phyloP scores from a whole-genome alignment of 177 flowering plant species.

The Vitis hybrid region DNA sequence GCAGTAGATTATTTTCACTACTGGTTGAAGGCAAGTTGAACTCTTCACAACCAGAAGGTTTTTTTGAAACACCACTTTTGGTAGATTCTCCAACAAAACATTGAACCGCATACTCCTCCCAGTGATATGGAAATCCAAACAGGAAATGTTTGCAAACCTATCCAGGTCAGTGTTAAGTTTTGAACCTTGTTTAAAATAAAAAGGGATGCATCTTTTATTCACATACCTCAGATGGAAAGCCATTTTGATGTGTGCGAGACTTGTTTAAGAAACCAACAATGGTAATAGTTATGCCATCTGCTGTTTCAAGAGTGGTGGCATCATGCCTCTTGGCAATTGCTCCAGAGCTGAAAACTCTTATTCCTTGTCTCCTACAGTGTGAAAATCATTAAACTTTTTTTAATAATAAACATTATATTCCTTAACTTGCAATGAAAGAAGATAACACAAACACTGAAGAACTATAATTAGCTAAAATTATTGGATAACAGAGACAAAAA shows the following conservation, averaged over 20 bases:
- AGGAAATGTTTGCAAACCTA: constrained; percentile 35
- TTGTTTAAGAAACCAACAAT: constrained; percentile 34
- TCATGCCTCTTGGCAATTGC: constrained; percentile 33
- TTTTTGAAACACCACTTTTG: background rate
- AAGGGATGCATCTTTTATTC: background rate
- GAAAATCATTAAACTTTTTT: background rate
- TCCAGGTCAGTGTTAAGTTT: background rate
- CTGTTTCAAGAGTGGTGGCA: constrained; percentile 30
- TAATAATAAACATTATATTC: too few relatives aligned
- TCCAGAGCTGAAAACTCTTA: constrained; percentile 26
- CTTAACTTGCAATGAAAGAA: too few relatives aligned
- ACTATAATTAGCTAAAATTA: too few relatives aligned
- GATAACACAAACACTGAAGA: too few relatives aligned
- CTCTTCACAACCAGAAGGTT: background rate
- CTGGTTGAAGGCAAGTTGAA: background rate
- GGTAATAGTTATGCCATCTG: constrained; percentile 34
- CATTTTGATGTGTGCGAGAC: constrained; percentile 28
- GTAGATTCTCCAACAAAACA: constrained; percentile 7
- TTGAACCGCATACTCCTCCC: constrained; percentile 26
- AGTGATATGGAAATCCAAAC: constrained; percentile 37
- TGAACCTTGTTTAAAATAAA: background rate
- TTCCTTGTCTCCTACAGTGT: constrained; percentile 10
- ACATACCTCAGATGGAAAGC: constrained; percentile 36
- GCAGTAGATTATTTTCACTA: background rate
- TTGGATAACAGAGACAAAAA: too few relatives aligned